A percentile compares a stretch with the other conserved stretches of the same genome.
Conservation (phyloP, 2,329 filamentous ascomycete species). For the Cyphellophora attinorum region DNA sequence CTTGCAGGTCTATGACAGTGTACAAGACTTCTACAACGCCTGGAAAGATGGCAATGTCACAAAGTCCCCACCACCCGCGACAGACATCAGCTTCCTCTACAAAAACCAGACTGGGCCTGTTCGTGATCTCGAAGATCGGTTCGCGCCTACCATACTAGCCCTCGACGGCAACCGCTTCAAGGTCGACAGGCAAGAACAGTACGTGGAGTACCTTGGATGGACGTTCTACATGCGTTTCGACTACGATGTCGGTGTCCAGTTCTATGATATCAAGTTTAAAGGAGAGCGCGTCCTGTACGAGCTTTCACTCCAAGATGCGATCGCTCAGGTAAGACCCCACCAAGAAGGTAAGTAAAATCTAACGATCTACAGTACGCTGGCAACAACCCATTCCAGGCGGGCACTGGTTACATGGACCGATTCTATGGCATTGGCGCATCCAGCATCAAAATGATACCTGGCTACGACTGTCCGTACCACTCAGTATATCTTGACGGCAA, state of each 20-base stretch:
- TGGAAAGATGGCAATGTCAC: background rate
- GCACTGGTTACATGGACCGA: conserved; percentile 21
- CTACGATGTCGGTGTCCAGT: conserved; percentile 33
- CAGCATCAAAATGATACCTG: conserved; percentile 18
- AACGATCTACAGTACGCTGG: conserved; percentile 43
- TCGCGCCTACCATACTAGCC: background rate
- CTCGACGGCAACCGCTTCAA: conserved; percentile 2
- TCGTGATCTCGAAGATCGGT: conserved; percentile 1
- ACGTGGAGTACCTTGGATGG: conserved; percentile 44
- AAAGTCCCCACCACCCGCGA: conserved; percentile 1
- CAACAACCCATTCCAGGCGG: conserved; percentile 17
- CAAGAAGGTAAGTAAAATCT: too few species aligned
- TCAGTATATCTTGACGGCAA: conserved; percentile 15
- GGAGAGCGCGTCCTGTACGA: conserved; percentile 45
- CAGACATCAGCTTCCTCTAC: background rate
- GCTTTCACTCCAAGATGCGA: conserved; percentile 42
- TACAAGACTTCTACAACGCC: background rate
- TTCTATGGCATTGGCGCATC: conserved; percentile 20
- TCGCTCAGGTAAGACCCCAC: too few species aligned
- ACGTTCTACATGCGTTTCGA: conserved; percentile 40
- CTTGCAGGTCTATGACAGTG: conserved; percentile 1
- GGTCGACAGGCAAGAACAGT: conserved; percentile 35
- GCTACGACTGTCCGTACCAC: conserved; percentile 20
- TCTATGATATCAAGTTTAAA: conserved; percentile 43
- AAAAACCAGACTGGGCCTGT: background rate